A percentile compares a stretch with the other conserved stretches of the same genome.
phyloP scores from a whole-genome alignment of 306 rosid species.

The Cucurbita maxima region DNA sequence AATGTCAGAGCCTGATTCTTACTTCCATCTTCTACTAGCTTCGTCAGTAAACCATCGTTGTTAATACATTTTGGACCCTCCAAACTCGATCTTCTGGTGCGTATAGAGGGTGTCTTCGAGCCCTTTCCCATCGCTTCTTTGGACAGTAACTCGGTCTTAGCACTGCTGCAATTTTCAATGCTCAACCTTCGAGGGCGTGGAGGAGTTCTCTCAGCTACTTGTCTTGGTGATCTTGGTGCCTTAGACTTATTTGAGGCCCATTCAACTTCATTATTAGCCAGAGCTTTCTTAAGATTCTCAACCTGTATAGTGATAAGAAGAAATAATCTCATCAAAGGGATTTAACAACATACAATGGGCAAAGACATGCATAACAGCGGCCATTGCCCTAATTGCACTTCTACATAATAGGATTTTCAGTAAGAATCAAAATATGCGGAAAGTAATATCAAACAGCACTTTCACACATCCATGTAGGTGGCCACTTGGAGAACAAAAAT shows the following conservation, averaged over 20 bases:
- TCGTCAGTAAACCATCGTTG: conserved; percentile 28
- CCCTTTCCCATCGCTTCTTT: conserved; percentile 25
- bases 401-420: not conserved
- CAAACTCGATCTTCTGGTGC: conserved; percentile 54
- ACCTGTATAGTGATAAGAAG: conserved; percentile 26
- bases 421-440: not conserved
- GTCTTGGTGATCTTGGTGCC: conserved; percentile 24
- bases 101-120: conserved; percentile 35
- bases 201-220: conserved; percentile 38
- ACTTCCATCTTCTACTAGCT: conserved; percentile 23
- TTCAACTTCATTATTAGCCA: conserved; percentile 50
- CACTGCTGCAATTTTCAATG: conserved; percentile 48
- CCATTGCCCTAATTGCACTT: not conserved
- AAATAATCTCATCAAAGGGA: not conserved
- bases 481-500: not conserved
- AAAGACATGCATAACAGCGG: not conserved
- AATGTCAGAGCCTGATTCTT: conserved; percentile 17
- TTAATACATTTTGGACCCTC: conserved; percentile 57
- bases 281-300: conserved; percentile 61
- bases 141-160: conserved; percentile 26
- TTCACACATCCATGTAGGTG: not conserved
- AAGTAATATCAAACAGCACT: not conserved
- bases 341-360: not conserved
- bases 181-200: conserved; percentile 47
- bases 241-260: conserved; percentile 19